A percentile compares a stretch with the other conserved stretches of the same genome.
Conservation (phyloP, 495 filamentous ascomycete species). For the Coniosporium apollinis region DNA sequence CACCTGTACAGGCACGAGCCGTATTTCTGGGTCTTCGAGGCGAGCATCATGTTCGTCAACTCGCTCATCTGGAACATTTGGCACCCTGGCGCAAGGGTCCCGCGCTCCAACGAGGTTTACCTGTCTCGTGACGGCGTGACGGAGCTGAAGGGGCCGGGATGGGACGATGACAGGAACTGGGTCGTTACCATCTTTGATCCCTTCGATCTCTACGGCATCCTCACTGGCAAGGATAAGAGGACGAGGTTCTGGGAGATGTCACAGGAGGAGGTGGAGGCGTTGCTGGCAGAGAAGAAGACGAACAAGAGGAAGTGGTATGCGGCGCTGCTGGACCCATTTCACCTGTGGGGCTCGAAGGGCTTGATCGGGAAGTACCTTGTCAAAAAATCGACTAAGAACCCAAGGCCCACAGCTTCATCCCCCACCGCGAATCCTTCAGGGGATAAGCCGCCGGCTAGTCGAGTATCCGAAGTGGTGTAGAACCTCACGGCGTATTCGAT, state of each 20-base stretch:
- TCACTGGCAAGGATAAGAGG: constrained; percentile 16
- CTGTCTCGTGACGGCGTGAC: constrained; percentile 16
- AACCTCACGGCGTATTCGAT: too few relatives aligned
- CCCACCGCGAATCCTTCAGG: too few relatives aligned
- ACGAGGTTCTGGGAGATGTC: constrained; percentile 23
- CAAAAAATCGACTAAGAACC: too few relatives aligned
- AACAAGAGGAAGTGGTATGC: too few relatives aligned
- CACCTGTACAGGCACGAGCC: constrained; percentile 17
- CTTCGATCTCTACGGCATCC: constrained; percentile 17
- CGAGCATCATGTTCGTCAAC: constrained; percentile 21
- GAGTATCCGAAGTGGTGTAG: too few relatives aligned
- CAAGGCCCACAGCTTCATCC: too few relatives aligned
- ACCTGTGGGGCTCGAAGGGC: too few relatives aligned
- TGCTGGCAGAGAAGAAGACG: too few relatives aligned
- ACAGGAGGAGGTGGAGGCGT: too few relatives aligned
- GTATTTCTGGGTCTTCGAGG: constrained; percentile 26
- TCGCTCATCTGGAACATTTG: constrained; percentile 18
- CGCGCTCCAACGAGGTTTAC: constrained; percentile 14
- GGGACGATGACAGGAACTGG: constrained; percentile 17
- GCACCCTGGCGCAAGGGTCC: constrained; percentile 18
- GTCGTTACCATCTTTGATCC: constrained; percentile 17
- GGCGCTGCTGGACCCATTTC: too few relatives aligned
- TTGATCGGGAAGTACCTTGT: too few relatives aligned
- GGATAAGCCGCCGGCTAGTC: too few relatives aligned
- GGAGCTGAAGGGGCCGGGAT: constrained; percentile 19